These are phyloP conservation scores for Cryptococcus amylolentus DNA, from an alignment of 1,284 basidiomycete genomes.

Conservation along the genomic window DNA sequence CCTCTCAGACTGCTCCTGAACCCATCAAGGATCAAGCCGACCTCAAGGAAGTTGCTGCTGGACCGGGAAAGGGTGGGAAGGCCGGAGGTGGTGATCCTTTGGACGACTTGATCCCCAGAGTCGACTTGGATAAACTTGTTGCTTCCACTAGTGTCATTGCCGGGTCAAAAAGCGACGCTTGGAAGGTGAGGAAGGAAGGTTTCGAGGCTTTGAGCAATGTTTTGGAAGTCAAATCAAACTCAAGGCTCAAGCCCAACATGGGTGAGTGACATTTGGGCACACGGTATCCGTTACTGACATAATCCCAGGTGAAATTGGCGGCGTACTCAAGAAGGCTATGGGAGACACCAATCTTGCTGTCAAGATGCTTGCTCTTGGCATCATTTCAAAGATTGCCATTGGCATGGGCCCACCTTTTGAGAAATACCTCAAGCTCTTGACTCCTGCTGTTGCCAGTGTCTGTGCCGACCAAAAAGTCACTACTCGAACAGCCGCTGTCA, in stretches of 20 bases:
- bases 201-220: slow-evolving; percentile 79
- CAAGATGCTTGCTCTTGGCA: slow-evolving; percentile 83
- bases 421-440: slow-evolving; percentile 74
- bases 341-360: slow-evolving; percentile 93
- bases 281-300: not conserved
- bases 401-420: slow-evolving; percentile 97
- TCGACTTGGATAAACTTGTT: slow-evolving; percentile 85
- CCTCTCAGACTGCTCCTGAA: slow-evolving; percentile 71
- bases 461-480: slow-evolving; percentile 91
- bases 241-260: slow-evolving; percentile 85
- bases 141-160: slow-evolving; percentile 77
- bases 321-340: slow-evolving; percentile 82
- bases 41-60: slow-evolving; percentile 55
- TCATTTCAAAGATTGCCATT: slow-evolving; percentile 80
- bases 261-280: slow-evolving; percentile 54
- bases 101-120: slow-evolving; percentile 91
- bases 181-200: slow-evolving; percentile 97
- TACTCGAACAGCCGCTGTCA: slow-evolving; percentile 72
- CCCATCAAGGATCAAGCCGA: slow-evolving; percentile 75
- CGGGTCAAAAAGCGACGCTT: slow-evolving; percentile 84
- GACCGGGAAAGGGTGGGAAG: slow-evolving; percentile 52
- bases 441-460: slow-evolving; percentile 73
- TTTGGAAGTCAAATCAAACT: slow-evolving; percentile 84
- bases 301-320: slow-evolving; percentile 71
- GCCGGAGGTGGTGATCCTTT: slow-evolving; percentile 62